A percentile compares a stretch with the other conserved stretches of the same genome.
phyloP scores from a whole-genome alignment of 805 yeast genomes.

The Candida krabiensis region DNA sequence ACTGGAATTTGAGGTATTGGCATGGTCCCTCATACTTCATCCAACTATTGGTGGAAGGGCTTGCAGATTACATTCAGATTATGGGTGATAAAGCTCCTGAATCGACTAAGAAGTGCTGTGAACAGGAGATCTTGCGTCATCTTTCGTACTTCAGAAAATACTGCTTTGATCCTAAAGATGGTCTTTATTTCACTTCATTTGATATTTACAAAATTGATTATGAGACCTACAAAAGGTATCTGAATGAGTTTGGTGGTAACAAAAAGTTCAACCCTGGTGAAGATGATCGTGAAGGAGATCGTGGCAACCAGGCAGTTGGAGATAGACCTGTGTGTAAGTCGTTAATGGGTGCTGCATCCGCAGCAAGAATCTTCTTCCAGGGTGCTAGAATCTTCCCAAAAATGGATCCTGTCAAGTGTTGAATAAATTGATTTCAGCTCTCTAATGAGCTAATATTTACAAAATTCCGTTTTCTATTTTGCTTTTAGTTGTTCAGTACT shows the following conservation, averaged over 20 bases:
- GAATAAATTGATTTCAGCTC: too few relatives aligned
- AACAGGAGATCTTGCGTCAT: conserved; percentile 51
- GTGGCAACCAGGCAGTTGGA: conserved; percentile 25
- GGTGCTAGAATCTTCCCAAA: conserved; percentile 56
- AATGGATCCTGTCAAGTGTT: conserved; percentile 23
- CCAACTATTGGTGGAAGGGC: conserved; percentile 64
- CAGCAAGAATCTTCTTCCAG: conserved; percentile 69
- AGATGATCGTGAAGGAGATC: conserved; percentile 52
- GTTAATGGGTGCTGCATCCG: conserved; percentile 63
- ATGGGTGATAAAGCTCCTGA: conserved; percentile 42
- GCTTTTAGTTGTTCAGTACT: too few relatives aligned
- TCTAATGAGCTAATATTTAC: too few relatives aligned
- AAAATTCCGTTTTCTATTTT: too few relatives aligned
- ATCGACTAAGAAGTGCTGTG: conserved; percentile 31
- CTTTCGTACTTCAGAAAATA: conserved; percentile 57
- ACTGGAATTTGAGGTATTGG: conserved; percentile 56
- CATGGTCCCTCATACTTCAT: conserved; percentile 65
- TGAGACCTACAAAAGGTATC: conserved; percentile 49
- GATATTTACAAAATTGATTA: conserved; percentile 55
- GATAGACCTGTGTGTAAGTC: conserved; percentile 37
- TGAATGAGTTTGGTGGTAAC: conserved; percentile 52
- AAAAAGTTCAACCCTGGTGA: conserved; percentile 50
- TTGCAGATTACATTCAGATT: conserved; percentile 60
- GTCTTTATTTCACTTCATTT: conserved; percentile 57
- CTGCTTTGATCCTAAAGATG: conserved; percentile 57